These are phyloP conservation scores for Penicillium canescens DNA, from an alignment of 495 filamentous ascomycete genomes.

Conservation along the genomic window DNA sequence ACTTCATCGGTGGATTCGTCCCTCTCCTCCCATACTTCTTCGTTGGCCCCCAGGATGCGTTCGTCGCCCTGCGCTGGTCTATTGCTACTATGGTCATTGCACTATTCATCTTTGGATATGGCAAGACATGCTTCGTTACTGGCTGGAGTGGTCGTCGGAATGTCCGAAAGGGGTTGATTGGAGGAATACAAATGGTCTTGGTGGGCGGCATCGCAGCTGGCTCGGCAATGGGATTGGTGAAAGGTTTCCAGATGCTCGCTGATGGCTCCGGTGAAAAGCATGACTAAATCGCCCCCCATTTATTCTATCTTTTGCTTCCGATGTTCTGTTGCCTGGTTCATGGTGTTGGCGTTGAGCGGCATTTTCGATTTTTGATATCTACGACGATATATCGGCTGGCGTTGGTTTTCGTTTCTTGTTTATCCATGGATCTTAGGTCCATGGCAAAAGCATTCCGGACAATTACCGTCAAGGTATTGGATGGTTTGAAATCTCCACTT, in stretches of 20 bases:
- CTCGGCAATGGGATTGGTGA: constrained; percentile 66
- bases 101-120: constrained; percentile 72
- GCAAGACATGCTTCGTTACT: constrained; percentile 60
- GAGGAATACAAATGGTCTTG: constrained; percentile 64
- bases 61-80: constrained; percentile 64
- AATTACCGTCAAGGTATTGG: too few species aligned
- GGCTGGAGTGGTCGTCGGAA: constrained; percentile 40
- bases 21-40: constrained; percentile 79
- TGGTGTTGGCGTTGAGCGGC: constrained; percentile 11
- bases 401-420: background rate
- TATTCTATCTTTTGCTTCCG: background rate
- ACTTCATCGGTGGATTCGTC: constrained; percentile 72
- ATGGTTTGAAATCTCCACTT: too few species aligned
- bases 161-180: constrained; percentile 40
- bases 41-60: constrained; percentile 55
- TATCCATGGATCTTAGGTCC: background rate
- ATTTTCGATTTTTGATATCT: background rate
- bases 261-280: constrained; percentile 16
- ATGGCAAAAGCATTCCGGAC: background rate
- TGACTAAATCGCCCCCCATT: constrained; percentile 5
- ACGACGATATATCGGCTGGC: background rate
- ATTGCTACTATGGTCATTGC: constrained; percentile 69
- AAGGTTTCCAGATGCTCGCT: constrained; percentile 48
- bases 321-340: background rate
- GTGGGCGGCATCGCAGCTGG: constrained; percentile 66